phyloP scores from a whole-genome alignment of 2,329 filamentous ascomycete species.

The Keithomyces neogunnii region DNA sequence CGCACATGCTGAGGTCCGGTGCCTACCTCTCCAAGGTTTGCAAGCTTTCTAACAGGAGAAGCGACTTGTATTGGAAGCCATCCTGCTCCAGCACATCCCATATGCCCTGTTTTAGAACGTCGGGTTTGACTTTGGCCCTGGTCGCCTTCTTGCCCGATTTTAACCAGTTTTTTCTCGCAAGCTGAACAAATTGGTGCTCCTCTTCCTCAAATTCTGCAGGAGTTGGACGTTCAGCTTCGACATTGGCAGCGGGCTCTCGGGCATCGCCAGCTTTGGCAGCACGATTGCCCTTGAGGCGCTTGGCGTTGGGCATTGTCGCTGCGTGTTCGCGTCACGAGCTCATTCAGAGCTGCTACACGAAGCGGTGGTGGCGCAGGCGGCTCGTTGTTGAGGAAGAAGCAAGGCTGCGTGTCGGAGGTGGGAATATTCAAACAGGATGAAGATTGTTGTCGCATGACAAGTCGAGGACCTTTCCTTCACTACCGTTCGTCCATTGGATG shows the following conservation, averaged over 20 bases:
- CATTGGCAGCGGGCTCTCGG: slow-evolving; percentile 29
- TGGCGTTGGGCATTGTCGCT: slow-evolving; percentile 46
- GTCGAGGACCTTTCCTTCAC: neutral
- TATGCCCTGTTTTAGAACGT: slow-evolving; percentile 77
- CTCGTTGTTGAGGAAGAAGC: neutral
- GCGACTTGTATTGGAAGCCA: slow-evolving; percentile 65
- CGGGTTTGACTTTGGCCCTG: slow-evolving; percentile 69
- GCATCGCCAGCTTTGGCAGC: slow-evolving; percentile 27
- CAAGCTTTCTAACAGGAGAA: slow-evolving; percentile 79
- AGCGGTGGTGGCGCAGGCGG: neutral
- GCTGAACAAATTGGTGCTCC: slow-evolving; percentile 62
- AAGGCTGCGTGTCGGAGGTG: neutral
- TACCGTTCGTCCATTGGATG: neutral
- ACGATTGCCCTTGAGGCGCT: slow-evolving; percentile 47
- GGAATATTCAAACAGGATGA: neutral
- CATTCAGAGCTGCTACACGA: neutral
- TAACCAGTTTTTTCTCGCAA: slow-evolving; percentile 83
- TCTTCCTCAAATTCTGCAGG: slow-evolving; percentile 63
- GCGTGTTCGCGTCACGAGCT: slow-evolving; percentile 3
- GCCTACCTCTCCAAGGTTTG: slow-evolving; percentile 75
- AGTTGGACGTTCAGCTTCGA: slow-evolving; percentile 34
- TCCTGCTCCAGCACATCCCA: slow-evolving; percentile 85
- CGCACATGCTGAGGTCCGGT: neutral
- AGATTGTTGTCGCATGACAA: neutral
- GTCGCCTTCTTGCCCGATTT: slow-evolving; percentile 50